Evolutionary conservation across 768 basidiomycete species (phyloP).

Genomic region (Tulasnella sp.): DNA sequence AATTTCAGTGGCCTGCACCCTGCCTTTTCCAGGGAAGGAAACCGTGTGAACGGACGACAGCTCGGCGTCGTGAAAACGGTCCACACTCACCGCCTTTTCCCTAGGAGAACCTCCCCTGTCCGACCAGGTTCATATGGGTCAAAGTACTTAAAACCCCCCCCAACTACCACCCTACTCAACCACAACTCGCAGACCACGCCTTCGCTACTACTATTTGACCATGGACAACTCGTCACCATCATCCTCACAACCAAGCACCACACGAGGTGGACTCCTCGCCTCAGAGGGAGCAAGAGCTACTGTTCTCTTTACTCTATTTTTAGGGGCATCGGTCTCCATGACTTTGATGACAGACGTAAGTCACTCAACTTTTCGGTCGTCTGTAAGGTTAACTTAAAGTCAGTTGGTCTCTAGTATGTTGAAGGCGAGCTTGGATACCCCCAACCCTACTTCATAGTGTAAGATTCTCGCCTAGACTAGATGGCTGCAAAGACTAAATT

Average conservation of each 20-base stretch:
- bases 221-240: background rate
- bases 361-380: background rate
- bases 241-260: background rate
- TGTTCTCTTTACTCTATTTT: conserved; percentile 53
- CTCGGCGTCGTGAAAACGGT: background rate
- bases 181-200: background rate
- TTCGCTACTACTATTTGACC: background rate
- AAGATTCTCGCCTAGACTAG: conserved; percentile 33
- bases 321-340: conserved; percentile 38
- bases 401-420: conserved; percentile 55
- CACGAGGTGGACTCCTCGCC: background rate
- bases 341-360: background rate
- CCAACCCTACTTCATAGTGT: conserved; percentile 90
- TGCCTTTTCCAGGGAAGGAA: background rate
- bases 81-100: background rate
- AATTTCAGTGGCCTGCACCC: background rate
- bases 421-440: conserved; percentile 71
- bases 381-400: background rate
- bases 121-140: background rate
- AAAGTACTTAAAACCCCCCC: background rate
- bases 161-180: background rate
- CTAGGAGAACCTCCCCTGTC: background rate
- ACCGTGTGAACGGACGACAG: background rate
- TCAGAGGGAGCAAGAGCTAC: conserved; percentile 48
- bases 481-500: background rate